These are phyloP conservation scores for Mycena citricolor DNA, from an alignment of 1,284 basidiomycete species.

Conservation along the genomic window DNA sequence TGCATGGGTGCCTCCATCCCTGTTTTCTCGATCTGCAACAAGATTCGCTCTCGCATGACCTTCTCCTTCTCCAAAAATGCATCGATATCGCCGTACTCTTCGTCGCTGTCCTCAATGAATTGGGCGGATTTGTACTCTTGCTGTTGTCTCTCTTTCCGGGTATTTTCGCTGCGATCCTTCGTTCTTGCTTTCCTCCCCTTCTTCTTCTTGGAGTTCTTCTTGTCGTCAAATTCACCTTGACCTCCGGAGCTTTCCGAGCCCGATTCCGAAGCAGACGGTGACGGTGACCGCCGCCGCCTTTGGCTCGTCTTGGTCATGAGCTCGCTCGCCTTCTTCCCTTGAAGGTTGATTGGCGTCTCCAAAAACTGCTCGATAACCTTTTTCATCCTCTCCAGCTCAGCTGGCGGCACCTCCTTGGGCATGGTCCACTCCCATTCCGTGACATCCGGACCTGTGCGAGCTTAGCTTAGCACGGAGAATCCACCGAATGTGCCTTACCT, in stretches of 20 bases:
- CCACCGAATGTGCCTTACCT: constrained; percentile 49
- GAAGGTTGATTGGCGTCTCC: constrained; percentile 69
- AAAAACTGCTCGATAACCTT: constrained; percentile 78
- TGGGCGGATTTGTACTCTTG: constrained; percentile 82
- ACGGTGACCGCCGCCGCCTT: constrained; percentile 47
- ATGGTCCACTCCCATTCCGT: constrained; percentile 81
- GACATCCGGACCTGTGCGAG: constrained; percentile 43
- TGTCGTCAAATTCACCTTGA: constrained; percentile 53
- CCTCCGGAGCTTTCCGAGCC: constrained; percentile 56
- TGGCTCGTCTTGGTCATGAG: constrained; percentile 65
- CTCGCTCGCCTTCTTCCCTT: constrained; percentile 68
- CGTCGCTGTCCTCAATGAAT: constrained; percentile 89
- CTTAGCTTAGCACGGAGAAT: constrained; percentile 1
- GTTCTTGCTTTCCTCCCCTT: constrained; percentile 6
- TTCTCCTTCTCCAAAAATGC: constrained; percentile 79
- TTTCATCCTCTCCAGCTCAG: constrained; percentile 61
- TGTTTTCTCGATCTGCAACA: constrained; percentile 39
- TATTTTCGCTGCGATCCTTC: constrained; percentile 44
- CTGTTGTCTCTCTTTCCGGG: constrained; percentile 27
- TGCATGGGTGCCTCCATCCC: constrained; percentile 48
- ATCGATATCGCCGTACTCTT: constrained; percentile 72
- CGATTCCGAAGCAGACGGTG: constrained; percentile 35
- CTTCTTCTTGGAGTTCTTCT: constrained; percentile 8
- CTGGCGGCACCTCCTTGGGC: constrained; percentile 62
- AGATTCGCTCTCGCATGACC: constrained; percentile 45